phyloP scores from a whole-genome alignment of 495 filamentous ascomycete genomes.

The Ramalina intermedia region DNA sequence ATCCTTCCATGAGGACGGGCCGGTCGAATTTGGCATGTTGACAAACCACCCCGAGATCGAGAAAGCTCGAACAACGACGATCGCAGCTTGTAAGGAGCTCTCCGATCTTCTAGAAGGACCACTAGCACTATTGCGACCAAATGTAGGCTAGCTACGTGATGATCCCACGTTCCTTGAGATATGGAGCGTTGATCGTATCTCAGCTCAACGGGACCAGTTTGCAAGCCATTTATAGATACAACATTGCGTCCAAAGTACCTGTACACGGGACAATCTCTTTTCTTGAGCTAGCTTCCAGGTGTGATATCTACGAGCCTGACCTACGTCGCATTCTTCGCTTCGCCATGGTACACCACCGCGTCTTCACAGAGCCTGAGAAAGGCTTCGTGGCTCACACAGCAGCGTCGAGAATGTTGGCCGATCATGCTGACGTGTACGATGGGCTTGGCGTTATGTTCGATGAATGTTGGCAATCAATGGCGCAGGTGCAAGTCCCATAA shows the following conservation, averaged over 20 bases:
- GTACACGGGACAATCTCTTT: slow-evolving; percentile 27
- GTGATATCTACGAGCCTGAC: slow-evolving; percentile 27
- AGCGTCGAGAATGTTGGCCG: slow-evolving; percentile 28
- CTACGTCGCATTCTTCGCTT: slow-evolving; percentile 38
- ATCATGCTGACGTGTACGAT: slow-evolving; percentile 26
- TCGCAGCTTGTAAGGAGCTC: slow-evolving; percentile 14
- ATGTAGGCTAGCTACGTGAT: slow-evolving; percentile 1
- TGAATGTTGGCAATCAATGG: slow-evolving; percentile 8
- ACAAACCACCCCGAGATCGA: slow-evolving; percentile 5
- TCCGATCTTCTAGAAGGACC: slow-evolving; percentile 14
- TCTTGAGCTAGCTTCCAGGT: slow-evolving; percentile 25
- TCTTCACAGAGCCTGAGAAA: slow-evolving; percentile 37
- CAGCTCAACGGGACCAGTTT: slow-evolving; percentile 12
- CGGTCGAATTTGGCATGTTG: slow-evolving; percentile 7
- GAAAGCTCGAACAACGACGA: slow-evolving; percentile 3
- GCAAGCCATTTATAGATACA: slow-evolving; percentile 22
- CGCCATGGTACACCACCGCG: slow-evolving; percentile 35
- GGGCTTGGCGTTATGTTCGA: slow-evolving; percentile 31
- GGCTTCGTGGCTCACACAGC: slow-evolving; percentile 40
- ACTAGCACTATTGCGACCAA: slow-evolving; percentile 4
- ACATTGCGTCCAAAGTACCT: slow-evolving; percentile 20
- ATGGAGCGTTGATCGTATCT: neutral
- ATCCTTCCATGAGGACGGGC: slow-evolving; percentile 12
- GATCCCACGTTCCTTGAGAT: neutral
- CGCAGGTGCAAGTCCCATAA: neutral